A percentile compares a stretch with the other conserved stretches of the same genome.
Conservation (phyloP, 352 stramenopile genomes). For the Phytophthora pluvialis region DNA sequence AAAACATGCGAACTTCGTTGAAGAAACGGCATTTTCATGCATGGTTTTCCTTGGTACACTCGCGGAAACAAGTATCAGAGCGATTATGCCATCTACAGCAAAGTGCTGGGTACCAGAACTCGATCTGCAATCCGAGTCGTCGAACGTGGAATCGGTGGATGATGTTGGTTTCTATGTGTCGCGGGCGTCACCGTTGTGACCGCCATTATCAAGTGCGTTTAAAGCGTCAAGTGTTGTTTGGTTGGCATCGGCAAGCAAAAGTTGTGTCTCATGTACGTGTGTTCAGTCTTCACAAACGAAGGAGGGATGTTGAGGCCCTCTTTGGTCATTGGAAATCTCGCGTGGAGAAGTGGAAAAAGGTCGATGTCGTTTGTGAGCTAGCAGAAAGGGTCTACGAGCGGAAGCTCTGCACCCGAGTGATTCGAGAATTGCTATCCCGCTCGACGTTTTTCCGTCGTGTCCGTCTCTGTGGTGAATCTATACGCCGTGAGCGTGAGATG, state of each 20-base stretch:
- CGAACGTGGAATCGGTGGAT: conserved; percentile 40
- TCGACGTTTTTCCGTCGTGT: conserved; percentile 10
- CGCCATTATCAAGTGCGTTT: conserved; percentile 7
- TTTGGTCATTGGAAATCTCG: conserved; percentile 37
- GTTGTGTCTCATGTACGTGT: conserved; percentile 8
- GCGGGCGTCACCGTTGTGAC: conserved; percentile 14
- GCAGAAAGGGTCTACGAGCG: conserved; percentile 25
- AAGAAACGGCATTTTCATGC: conserved; percentile 31
- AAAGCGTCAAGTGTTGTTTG: conserved; percentile 21
- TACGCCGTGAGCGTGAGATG: conserved; percentile 8
- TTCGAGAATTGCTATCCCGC: conserved; percentile 30
- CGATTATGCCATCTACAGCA: conserved; percentile 4
- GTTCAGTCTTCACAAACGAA: neutral
- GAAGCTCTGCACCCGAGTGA: conserved; percentile 25
- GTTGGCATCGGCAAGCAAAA: conserved; percentile 23
- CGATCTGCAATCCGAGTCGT: conserved; percentile 37
- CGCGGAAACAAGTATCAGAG: neutral
- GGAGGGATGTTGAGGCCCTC: neutral
- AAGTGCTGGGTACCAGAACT: conserved; percentile 23
- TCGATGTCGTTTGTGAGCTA: conserved; percentile 27
- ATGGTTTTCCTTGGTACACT: conserved; percentile 25
- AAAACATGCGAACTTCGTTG: conserved; percentile 23
- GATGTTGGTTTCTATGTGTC: conserved; percentile 15
- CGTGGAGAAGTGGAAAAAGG: conserved; percentile 35
- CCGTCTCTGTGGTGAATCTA: conserved; percentile 13